phyloP scores from a whole-genome alignment of 768 basidiomycete genomes.

The Termitomyces titanicus region DNA sequence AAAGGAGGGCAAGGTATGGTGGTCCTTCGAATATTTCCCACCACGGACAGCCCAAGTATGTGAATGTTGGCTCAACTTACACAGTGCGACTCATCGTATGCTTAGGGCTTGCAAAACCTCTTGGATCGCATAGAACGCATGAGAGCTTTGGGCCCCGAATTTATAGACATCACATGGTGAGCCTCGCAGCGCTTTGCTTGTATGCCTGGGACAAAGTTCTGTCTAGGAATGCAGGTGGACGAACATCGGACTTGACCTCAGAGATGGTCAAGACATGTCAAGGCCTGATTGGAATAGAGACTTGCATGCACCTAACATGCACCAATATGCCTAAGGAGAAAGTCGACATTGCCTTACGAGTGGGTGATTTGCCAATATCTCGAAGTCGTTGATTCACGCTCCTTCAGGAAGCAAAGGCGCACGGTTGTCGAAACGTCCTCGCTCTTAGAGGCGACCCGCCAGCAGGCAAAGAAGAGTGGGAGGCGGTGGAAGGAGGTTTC shows the following conservation, averaged over 20 bases:
- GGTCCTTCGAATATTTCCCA: slow-evolving; percentile 99
- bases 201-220: neutral
- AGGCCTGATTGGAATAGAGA: slow-evolving; percentile 88
- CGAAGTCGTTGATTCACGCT: slow-evolving; percentile 6
- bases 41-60: slow-evolving; percentile 89
- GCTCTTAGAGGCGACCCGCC: slow-evolving; percentile 94
- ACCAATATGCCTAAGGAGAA: slow-evolving; percentile 98
- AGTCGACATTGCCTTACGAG: slow-evolving; percentile 85
- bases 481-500: slow-evolving; percentile 89
- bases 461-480: slow-evolving; percentile 85
- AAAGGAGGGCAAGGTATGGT: slow-evolving; percentile 88
- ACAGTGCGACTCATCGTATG: slow-evolving; percentile 1
- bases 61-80: slow-evolving; percentile 1
- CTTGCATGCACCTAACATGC: slow-evolving; percentile 98
- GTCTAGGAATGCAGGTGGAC: slow-evolving; percentile 90
- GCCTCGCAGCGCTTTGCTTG: slow-evolving; percentile 12
- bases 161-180: slow-evolving; percentile 96
- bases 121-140: slow-evolving; percentile 98
- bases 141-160: slow-evolving; percentile 92
- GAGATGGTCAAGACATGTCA: slow-evolving; percentile 96
- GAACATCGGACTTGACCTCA: slow-evolving; percentile 90
- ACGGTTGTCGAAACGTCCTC: slow-evolving; percentile 90
- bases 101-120: slow-evolving; percentile 88
- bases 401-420: slow-evolving; percentile 79
- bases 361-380: slow-evolving; percentile 37